phyloP scores from a whole-genome alignment of 805 yeast species.

The Saccharomycodes ludwigii region DNA sequence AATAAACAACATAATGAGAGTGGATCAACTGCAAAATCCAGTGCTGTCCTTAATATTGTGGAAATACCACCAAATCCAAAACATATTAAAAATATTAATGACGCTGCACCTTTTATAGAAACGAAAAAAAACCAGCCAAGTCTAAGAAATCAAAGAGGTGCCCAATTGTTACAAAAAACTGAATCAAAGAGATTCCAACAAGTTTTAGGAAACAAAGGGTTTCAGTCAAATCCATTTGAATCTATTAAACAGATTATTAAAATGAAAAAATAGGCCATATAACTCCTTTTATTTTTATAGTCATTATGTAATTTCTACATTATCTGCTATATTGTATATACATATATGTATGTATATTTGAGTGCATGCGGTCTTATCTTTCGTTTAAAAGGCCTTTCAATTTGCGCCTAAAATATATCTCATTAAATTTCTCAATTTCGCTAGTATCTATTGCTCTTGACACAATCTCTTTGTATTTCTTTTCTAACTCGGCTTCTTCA shows the following conservation, averaged over 20 bases:
- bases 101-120: constrained; percentile 9
- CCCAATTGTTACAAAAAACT: constrained; percentile 38
- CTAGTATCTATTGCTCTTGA: constrained; percentile 10
- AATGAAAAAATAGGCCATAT: constrained; percentile 15
- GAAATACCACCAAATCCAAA: constrained; percentile 6
- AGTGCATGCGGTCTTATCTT: background rate
- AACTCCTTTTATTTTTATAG: background rate
- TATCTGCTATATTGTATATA: background rate
- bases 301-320: background rate
- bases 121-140: constrained; percentile 35
- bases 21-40: constrained; percentile 5
- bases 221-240: constrained; percentile 50
- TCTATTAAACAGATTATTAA: constrained; percentile 51
- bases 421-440: constrained; percentile 20
- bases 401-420: constrained; percentile 10
- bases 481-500: constrained; percentile 20
- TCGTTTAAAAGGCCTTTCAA: constrained; percentile 1
- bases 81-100: constrained; percentile 1
- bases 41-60: constrained; percentile 3
- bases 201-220: constrained; percentile 38
- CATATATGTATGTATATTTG: background rate
- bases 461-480: constrained; percentile 18
- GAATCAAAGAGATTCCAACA: constrained; percentile 49
- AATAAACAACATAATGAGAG: constrained; percentile 7
- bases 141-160: constrained; percentile 41